Evolutionary conservation across 179 eudicot genomes (phyloP).

Genomic region (Corrigiola litoralis): DNA sequence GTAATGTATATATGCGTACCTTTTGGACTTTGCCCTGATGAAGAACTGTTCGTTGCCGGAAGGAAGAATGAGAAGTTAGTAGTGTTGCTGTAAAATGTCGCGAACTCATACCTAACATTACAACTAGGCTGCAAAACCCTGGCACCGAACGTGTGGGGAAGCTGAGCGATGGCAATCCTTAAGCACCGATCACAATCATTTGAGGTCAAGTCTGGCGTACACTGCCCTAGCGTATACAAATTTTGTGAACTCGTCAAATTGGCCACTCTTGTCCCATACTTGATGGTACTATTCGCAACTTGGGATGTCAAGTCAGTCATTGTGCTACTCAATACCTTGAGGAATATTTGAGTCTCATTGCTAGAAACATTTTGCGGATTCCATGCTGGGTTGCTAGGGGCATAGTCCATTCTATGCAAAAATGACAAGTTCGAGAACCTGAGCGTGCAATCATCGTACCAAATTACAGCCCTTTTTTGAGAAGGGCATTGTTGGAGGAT

Average conservation of each 20-base stretch:
- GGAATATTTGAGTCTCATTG: neutral
- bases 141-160: constrained; percentile 18
- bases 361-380: constrained; percentile 6
- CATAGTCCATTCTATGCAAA: neutral
- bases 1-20: constrained; percentile 5
- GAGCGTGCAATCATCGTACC: constrained; percentile 32
- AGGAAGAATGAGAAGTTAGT: constrained; percentile 13
- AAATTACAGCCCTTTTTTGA: constrained; percentile 18
- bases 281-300: constrained; percentile 1
- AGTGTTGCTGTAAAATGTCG: constrained; percentile 6
- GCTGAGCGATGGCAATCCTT: constrained; percentile 1
- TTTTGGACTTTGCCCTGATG: neutral
- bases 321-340: constrained; percentile 8
- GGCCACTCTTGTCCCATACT: constrained; percentile 21
- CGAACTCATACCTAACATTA: constrained; percentile 21
- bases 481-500: constrained; percentile 21
- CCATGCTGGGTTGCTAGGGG: neutral
- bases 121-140: constrained; percentile 29
- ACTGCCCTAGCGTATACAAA: constrained; percentile 29
- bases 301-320: constrained; percentile 4
- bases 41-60: neutral
- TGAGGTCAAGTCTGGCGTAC: constrained; percentile 26
- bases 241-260: constrained; percentile 9
- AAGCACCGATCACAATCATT: constrained; percentile 24
- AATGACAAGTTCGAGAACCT: constrained; percentile 15